Evolutionary conservation across 2,329 filamentous ascomycete species (phyloP), one percentile per base, ranked within the genome.

Genomic region (Talaromyces sp.): DNA sequence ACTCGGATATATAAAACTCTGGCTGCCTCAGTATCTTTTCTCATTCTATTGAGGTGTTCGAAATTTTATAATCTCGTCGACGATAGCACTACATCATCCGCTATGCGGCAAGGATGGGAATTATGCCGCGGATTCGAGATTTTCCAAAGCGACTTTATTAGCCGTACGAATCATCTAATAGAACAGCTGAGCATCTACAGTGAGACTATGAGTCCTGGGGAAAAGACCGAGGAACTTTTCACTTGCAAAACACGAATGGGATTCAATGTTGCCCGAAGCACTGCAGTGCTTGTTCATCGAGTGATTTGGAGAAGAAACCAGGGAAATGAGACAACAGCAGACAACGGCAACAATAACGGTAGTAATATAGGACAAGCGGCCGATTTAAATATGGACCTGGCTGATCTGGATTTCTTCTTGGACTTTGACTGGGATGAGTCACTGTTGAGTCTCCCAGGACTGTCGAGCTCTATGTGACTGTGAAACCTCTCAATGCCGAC

Each of bases 341-440:
- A 50, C 47, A 25, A 27, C 15, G 15, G 27, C 47, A 7, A 6
- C 2, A n/a, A 27, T 9, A 41, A 56, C n/a, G 17, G n/a, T 31
- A 31, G 27, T 31, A 1, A 7, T 1, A 37, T 15, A 31, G 39
- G 35, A 45, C 37, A 15, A 45, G 19, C n/a, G 11, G 19, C 11
- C 4, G 35, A 31, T 7, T 37, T 37, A 1, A 19, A 1, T 6
- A 45, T 61, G 4, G 41, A 25, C 10, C 22, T 49, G 13, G 62
- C 58, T 19, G 57, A 60, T 15, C 17, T 35, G 9, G 52, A 39
- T 41, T 43, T 65, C n/a, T 65, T 61, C 19, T 3, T 61, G 37
- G 58, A 65, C 22, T 61, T 61, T 31, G 59, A 61, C 19, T 65
- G 58, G 63, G 47, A 65, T 8, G 63, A 62, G 19, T 61, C 59